Evolutionary conservation across 2,329 filamentous ascomycete species (phyloP), one percentile per base, ranked within the genome.

Genomic region (Gaeumannomyces tritici): DNA sequence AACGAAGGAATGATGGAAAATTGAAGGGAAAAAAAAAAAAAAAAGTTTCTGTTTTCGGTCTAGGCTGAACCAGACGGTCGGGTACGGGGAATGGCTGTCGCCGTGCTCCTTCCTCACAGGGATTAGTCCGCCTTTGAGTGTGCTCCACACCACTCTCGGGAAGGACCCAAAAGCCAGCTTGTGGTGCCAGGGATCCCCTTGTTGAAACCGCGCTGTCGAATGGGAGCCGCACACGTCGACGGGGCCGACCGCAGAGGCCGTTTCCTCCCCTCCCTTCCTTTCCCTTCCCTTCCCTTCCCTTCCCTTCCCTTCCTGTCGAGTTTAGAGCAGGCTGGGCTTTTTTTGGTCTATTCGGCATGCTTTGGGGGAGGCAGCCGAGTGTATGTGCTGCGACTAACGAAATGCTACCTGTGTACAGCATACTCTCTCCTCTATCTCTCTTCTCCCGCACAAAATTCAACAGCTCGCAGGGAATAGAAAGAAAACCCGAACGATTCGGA

Each of bases 171-270:
- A 29, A 29, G 29, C 29, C 8, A 29, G 29, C n/a, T n/a, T 29
- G 29, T 8, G 29, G 29, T 29, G 29, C 29, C 29, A 4, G 8
- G 29, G n/a, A n/a, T n/a, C n/a, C n/a, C n/a, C n/a, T n/a, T n/a
- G n/a, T n/a, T 33, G 31, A 12, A 33, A 11, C 13, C 24, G 18
- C 29, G 31, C 28, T 58, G 56, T 58, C 56, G 56, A 58, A 58
- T 58, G 56, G 56, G 56, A 58, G 56, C 56, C 56, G 26, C 56
- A 58, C 56, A 58, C 56, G 56, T 58, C 21, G 56, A 29, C 56
- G 56, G 21, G 56, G 5, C 42, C 42, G 42, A 47, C 42, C 42
- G 42, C 42, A 47, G 9, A 33, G 12, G 31, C 11, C 29, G 29
- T 31, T 6, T 33, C 12, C 12, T 8, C n/a, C 9, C n/a, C 7